A percentile compares a stretch with the other conserved stretches of the same genome.
Conservation (phyloP, 371 early-diverging fungal genomes). For the Saksenaea oblongispora region DNA sequence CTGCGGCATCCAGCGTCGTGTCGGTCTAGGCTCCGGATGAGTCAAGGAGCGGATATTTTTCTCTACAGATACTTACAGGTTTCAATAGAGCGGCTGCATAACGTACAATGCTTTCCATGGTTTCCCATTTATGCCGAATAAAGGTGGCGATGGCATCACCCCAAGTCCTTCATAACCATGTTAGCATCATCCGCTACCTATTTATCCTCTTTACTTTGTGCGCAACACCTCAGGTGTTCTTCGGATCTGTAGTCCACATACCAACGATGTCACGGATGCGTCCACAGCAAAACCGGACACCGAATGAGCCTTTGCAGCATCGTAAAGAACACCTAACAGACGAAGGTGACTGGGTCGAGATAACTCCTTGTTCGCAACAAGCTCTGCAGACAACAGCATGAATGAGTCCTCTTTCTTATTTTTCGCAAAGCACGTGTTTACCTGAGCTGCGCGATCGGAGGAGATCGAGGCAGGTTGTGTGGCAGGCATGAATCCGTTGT, state of each 20-base stretch:
- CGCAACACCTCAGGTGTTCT: slow-evolving; percentile 38
- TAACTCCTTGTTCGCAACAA: slow-evolving; percentile 30
- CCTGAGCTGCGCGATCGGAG: slow-evolving; percentile 21
- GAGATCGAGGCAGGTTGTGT: slow-evolving; percentile 16
- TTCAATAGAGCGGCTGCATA: slow-evolving; percentile 24
- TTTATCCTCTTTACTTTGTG: slow-evolving; percentile 21
- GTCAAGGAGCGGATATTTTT: not conserved
- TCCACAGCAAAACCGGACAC: slow-evolving; percentile 22
- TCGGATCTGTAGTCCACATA: slow-evolving; percentile 24
- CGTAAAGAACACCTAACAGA: slow-evolving; percentile 25
- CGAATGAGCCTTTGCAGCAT: slow-evolving; percentile 14
- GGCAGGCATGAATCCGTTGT: slow-evolving; percentile 11
- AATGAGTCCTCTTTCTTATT: too few relatives aligned
- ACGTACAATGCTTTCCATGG: slow-evolving; percentile 26
- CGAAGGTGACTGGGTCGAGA: slow-evolving; percentile 26
- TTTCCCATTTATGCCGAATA: slow-evolving; percentile 43
- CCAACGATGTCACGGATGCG: slow-evolving; percentile 9
- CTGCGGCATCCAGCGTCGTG: slow-evolving; percentile 28
- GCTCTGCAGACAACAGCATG: slow-evolving; percentile 1
- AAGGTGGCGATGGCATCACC: slow-evolving; percentile 38
- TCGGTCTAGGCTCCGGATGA: not conserved
- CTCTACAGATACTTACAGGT: not conserved
- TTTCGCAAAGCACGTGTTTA: slow-evolving; percentile 7
- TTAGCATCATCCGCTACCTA: not conserved
- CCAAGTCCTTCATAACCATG: slow-evolving; percentile 26